phyloP scores from a whole-genome alignment of 345 rosid species.

The Ailanthus altissimus region DNA sequence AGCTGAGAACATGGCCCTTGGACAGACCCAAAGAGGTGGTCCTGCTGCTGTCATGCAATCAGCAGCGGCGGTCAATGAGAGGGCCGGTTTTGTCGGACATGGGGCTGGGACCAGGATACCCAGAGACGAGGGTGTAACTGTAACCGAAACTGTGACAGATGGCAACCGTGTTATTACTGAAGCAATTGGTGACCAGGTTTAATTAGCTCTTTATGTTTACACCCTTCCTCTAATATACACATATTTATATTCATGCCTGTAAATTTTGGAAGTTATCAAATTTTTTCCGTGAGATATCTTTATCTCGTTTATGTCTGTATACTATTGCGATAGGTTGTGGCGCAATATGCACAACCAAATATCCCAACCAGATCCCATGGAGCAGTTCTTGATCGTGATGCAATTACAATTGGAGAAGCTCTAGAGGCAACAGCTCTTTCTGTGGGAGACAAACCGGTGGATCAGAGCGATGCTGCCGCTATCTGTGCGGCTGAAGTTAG shows the following conservation, averaged over 20 bases:
- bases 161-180: slow-evolving; percentile 37
- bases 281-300: no score
- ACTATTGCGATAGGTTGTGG: slow-evolving; percentile 28
- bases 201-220: no score
- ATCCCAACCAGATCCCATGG: slow-evolving; percentile 26
- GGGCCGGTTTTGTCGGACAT: slow-evolving; percentile 24
- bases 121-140: slow-evolving; percentile 24
- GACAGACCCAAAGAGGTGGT: slow-evolving; percentile 33
- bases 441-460: slow-evolving; percentile 52
- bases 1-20: slow-evolving; percentile 38
- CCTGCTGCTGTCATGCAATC: slow-evolving; percentile 42
- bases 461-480: slow-evolving; percentile 54
- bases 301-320: no score
- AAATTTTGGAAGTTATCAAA: no score
- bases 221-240: no score
- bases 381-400: slow-evolving; percentile 17
- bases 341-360: slow-evolving; percentile 32
- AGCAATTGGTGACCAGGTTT: slow-evolving; percentile 36
- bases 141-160: slow-evolving; percentile 21
- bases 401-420: slow-evolving; percentile 55
- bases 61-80: slow-evolving; percentile 32
- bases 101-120: slow-evolving; percentile 22
- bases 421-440: slow-evolving; percentile 48
- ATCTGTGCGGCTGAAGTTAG: slow-evolving; percentile 56
- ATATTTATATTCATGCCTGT: no score